Conservation (phyloP, 1,139 yeast species). For the Candida anutae region DNA sequence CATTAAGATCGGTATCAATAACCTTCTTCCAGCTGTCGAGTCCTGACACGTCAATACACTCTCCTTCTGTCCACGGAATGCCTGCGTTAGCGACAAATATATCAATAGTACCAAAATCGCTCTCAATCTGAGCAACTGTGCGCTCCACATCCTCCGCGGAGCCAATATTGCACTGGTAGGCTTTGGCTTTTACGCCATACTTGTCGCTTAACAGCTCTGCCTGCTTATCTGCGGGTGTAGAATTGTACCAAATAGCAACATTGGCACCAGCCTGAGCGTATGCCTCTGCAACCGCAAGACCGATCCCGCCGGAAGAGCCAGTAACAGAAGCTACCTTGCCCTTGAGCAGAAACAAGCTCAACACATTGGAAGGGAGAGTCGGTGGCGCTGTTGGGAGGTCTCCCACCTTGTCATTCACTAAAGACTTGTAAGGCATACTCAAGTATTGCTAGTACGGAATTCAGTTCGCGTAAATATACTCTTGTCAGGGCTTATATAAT, state of each 20-base stretch:
- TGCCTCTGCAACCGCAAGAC: constrained; percentile 76
- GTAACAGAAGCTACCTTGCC: constrained; percentile 87
- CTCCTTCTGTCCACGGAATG: constrained; percentile 51
- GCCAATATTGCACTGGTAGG: constrained; percentile 67
- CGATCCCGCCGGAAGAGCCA: constrained; percentile 84
- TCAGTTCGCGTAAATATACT: no score
- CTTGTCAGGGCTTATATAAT: no score
- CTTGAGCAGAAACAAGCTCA: constrained; percentile 57
- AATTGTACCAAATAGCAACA: constrained; percentile 77
- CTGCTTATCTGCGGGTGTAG: constrained; percentile 51
- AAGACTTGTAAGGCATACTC: constrained; percentile 4
- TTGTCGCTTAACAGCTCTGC: constrained; percentile 44
- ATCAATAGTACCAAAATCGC: constrained; percentile 73
- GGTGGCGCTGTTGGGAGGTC: constrained; percentile 17
- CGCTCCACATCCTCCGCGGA: constrained; percentile 50
- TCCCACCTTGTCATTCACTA: constrained; percentile 7
- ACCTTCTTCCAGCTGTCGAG: constrained; percentile 12
- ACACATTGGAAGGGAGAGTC: constrained; percentile 19
- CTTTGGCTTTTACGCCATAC: constrained; percentile 51
- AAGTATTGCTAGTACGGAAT: no score
- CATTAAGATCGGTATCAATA: constrained; percentile 15
- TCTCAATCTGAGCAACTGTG: constrained; percentile 49
- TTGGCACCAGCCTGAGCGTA: constrained; percentile 90
- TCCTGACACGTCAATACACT: constrained; percentile 34
- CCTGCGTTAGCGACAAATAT: constrained; percentile 90